These are phyloP conservation scores for Candida sphagnicola DNA, from an alignment of 805 yeast species.

Conservation along the genomic window DNA sequence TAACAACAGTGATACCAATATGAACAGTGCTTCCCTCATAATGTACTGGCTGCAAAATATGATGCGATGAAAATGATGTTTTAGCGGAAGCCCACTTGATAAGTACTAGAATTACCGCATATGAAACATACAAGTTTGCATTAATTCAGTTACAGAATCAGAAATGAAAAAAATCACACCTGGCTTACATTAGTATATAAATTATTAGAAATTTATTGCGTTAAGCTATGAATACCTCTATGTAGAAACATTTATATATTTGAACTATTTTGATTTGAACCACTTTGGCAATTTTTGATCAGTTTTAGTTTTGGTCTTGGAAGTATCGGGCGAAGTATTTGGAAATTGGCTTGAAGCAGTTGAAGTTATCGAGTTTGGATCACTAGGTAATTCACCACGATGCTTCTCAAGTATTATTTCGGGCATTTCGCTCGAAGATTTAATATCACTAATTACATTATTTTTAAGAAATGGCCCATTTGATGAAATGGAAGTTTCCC, in stretches of 20 bases:
- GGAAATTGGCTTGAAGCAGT: not conserved
- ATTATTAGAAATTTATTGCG: no score
- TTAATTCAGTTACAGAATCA: no score
- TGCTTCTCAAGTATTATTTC: conserved; percentile 30
- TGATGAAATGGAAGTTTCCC: conserved; percentile 21
- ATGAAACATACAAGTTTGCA: no score
- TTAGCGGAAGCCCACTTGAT: no score
- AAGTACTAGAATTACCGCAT: no score
- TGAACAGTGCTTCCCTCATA: no score
- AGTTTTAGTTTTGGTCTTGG: conserved; percentile 1
- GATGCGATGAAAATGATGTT: no score
- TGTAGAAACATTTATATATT: not conserved
- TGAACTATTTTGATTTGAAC: conserved; percentile 15
- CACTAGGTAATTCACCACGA: conserved; percentile 31
- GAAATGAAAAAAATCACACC: no score
- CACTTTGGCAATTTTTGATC: conserved; percentile 18
- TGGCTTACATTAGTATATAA: no score
- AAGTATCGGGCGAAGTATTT: not conserved
- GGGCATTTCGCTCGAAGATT: conserved; percentile 28
- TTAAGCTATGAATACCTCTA: no score
- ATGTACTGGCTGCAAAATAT: no score
- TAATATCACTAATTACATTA: conserved; percentile 12
- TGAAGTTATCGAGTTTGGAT: conserved; percentile 3
- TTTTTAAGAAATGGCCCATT: conserved; percentile 26
- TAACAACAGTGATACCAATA: no score